Base-by-base conservation (phyloP, 2,329 filamentous ascomycete genomes). In the Nothomitra cinnamomea region DNA sequence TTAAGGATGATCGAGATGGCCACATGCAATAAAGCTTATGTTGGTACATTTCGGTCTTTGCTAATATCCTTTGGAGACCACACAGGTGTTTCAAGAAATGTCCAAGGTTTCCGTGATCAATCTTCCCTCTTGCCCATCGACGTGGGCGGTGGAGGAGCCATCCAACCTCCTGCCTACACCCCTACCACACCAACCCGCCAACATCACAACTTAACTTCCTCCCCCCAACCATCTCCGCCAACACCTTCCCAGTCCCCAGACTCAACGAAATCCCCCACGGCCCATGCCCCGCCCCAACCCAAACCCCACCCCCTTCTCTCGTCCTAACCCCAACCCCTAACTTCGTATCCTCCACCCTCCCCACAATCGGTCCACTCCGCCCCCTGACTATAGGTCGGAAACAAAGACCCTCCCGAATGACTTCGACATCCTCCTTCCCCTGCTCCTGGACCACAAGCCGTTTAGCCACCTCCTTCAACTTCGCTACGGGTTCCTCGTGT, bases 311-410 rank as follows among this genome's bases (percentile, higher is more conserved):
- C 17, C 61, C 64, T 24, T 61, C 61, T 57, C 58, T 64, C 22
- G 71, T 78, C 55, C 61, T 66, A 5, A 75, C 61, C 0, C 69
- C 67, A 12, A 60, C 61, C 1, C 79, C 80, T 2, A 87, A 70
- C 43, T 72, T 69, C 12, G 66, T 62, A 58, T 85, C 78, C 1
- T 70, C 65, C 24, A 87, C 66, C 35, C 75, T 69, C 2, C 72
- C 68, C 8, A 89, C 61, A 24, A 87, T 76, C 0, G 85, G 85
- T 24, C 70, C 70, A 0, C 83, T 85, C 51, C 71, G 74, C 1
- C 71, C 67, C 21, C 82, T 82, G 2, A 85, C 75, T 2, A 85
- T 75, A 0, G 85, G 85, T 12, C 86, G 74, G 66, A 87, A 88
- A 63, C 85, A 90, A 54, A 89, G 63, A 0, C 77, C 78, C 58